Percentiles rank a stretch among this genome's conserved stretches.
Evolutionary conservation across 768 basidiomycete genomes (phyloP).

Genomic region (Podaxis sp.): DNA sequence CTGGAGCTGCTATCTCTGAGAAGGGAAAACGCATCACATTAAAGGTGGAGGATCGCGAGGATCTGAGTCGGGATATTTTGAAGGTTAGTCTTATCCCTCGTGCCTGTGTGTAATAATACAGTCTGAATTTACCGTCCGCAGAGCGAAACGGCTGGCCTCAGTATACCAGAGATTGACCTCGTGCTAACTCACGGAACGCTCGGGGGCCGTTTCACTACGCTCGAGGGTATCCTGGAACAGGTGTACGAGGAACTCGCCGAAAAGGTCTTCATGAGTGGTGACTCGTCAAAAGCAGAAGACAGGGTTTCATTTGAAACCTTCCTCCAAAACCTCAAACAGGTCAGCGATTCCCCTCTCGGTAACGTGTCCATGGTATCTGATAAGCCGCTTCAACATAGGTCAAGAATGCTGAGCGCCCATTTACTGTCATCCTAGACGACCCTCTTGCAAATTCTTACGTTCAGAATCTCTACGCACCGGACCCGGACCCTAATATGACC

Average conservation of each 20-base stretch:
- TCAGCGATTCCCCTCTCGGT: slow-evolving; percentile 24
- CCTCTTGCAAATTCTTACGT: slow-evolving; percentile 94
- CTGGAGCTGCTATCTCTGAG: slow-evolving; percentile 83
- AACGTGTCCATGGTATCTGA: background rate
- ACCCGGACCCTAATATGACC: slow-evolving; percentile 91
- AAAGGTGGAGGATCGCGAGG: slow-evolving; percentile 89
- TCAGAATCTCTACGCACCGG: slow-evolving; percentile 96
- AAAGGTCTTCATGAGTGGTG: slow-evolving; percentile 77
- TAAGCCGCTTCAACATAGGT: slow-evolving; percentile 39
- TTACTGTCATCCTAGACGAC: slow-evolving; percentile 93
- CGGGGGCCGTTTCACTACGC: slow-evolving; percentile 95
- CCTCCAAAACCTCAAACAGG: slow-evolving; percentile 70
- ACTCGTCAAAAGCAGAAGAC: slow-evolving; percentile 47
- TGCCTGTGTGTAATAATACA: background rate
- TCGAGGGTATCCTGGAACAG: slow-evolving; percentile 93
- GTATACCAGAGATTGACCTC: slow-evolving; percentile 93
- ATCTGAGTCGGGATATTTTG: slow-evolving; percentile 87
- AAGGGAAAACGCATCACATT: slow-evolving; percentile 85
- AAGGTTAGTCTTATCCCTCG: slow-evolving; percentile 54
- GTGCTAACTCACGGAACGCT: slow-evolving; percentile 89
- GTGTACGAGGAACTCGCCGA: slow-evolving; percentile 92
- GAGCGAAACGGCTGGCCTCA: slow-evolving; percentile 91
- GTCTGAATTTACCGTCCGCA: slow-evolving; percentile 23
- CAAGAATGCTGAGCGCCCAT: slow-evolving; percentile 72
- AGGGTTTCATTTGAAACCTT: slow-evolving; percentile 69